phyloP scores from a whole-genome alignment of 1,139 yeast species.

The Lodderomyces theae region DNA sequence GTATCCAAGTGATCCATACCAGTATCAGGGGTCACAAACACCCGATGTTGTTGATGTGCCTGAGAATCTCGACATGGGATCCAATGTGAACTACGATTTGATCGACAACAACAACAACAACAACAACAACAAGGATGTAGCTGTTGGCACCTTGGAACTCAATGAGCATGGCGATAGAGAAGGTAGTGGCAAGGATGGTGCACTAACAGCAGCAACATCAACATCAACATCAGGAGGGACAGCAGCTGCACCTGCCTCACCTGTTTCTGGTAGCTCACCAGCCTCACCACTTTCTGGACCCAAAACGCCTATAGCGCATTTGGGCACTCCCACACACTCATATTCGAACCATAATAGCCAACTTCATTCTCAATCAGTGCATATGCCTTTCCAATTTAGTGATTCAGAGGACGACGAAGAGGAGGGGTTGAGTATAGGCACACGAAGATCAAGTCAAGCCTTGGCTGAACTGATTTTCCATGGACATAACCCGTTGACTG shows the following conservation, averaged over 20 bases:
- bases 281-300: conserved; percentile 11
- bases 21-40: conserved; percentile 29
- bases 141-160: background rate
- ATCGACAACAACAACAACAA: too few relatives aligned
- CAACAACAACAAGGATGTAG: conserved; percentile 15
- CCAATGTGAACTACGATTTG: conserved; percentile 38
- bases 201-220: too few relatives aligned
- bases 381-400: conserved; percentile 18
- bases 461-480: conserved; percentile 46
- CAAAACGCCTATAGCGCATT: background rate
- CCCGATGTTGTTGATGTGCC: conserved; percentile 48
- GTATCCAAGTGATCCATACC: conserved; percentile 47
- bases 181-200: background rate
- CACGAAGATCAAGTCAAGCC: conserved; percentile 44
- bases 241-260: conserved; percentile 1
- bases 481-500: conserved; percentile 21
- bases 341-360: background rate
- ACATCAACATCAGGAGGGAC: too few relatives aligned
- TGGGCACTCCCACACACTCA: background rate
- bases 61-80: conserved; percentile 42
- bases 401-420: conserved; percentile 24
- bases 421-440: conserved; percentile 41
- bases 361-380: conserved; percentile 4
- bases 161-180: background rate
- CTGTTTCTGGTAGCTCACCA: conserved; percentile 10